Base-by-base conservation (phyloP, 805 yeast species). In the Metschnikowia dekortorum region DNA sequence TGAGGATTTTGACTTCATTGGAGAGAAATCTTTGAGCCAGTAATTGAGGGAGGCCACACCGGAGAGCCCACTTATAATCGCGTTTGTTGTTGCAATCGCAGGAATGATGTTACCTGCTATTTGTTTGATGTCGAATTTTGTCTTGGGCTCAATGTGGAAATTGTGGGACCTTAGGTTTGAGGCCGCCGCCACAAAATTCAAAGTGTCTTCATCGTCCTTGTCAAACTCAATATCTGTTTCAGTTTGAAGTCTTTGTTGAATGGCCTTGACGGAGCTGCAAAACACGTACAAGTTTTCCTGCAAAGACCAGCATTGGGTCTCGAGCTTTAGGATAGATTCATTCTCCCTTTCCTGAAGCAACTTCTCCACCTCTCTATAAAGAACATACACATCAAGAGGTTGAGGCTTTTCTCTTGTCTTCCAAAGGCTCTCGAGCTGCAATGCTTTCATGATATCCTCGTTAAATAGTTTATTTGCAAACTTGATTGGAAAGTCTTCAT, bases 41-140 rank as follows among this genome's bases (percentile, higher is more conserved):
- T 48, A 81, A 65, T 64, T 79, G 43, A 90, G 68, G 0, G 96
- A 86, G 36, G 85, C 81, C 37, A 92, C 64, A 3, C 90, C 84
- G 13, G 94, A 85, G 57, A 89, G 79, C 0, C 99, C 99, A 0
- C 97, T 90, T 58, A 94, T 84, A 11, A 94, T 85, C 1, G 99
- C 98, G 66, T 94, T 94, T 3, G 97, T 92, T 1, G 99, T 94
- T 6, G 99, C 98, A 58, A 95, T 91, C 0, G 99, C 99, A 0
- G 99, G 99, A 38, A 94, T 94, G 60, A 94, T 94, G 66, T 92
- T 94, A 6, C 99, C 99, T 0, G 99, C 99, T 55, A 92, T 90
- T 61, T 87, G 95, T 65, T 94, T 94, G 53, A 87, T 81, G 53
- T 89, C 96, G 63, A 95, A 94, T 52, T 87, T 84, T 3, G 94